phyloP scores from a whole-genome alignment of 2,329 filamentous ascomycete species.

The Aspergillus chevalieri region DNA sequence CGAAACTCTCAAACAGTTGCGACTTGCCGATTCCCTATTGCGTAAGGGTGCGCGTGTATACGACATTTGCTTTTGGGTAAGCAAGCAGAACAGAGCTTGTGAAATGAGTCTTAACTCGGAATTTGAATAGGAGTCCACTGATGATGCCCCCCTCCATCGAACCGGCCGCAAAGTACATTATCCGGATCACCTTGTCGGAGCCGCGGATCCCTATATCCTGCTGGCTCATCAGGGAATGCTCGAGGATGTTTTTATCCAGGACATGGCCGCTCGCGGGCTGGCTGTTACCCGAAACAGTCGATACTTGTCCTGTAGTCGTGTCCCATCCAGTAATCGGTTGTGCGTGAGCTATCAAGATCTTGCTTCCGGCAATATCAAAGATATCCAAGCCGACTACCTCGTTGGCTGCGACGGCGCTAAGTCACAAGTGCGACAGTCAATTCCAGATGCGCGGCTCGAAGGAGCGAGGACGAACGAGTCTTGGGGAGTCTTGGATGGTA shows the following conservation, averaged over 20 bases:
- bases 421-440: conserved; percentile 62
- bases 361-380: conserved; percentile 30
- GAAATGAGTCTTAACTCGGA: background rate
- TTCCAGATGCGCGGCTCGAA: conserved; percentile 46
- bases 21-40: conserved; percentile 62
- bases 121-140: conserved; percentile 29
- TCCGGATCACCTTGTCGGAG: conserved; percentile 46
- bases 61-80: conserved; percentile 68
- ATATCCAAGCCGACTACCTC: conserved; percentile 56
- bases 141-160: conserved; percentile 50
- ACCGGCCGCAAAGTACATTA: conserved; percentile 64
- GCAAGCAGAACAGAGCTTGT: background rate
- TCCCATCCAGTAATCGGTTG: conserved; percentile 28
- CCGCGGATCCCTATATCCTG: conserved; percentile 50
- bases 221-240: conserved; percentile 68
- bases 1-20: conserved; percentile 68
- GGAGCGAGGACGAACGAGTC: conserved; percentile 51
- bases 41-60: conserved; percentile 64
- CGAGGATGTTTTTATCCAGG: conserved; percentile 63
- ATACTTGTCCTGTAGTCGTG: conserved; percentile 50
- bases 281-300: conserved; percentile 59
- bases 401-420: conserved; percentile 70
- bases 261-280: conserved; percentile 59
- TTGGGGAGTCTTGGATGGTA: conserved; percentile 68
- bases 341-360: conserved; percentile 38